Base-by-base conservation (phyloP, 345 rosid species). In the Boechera stricta region DNA sequence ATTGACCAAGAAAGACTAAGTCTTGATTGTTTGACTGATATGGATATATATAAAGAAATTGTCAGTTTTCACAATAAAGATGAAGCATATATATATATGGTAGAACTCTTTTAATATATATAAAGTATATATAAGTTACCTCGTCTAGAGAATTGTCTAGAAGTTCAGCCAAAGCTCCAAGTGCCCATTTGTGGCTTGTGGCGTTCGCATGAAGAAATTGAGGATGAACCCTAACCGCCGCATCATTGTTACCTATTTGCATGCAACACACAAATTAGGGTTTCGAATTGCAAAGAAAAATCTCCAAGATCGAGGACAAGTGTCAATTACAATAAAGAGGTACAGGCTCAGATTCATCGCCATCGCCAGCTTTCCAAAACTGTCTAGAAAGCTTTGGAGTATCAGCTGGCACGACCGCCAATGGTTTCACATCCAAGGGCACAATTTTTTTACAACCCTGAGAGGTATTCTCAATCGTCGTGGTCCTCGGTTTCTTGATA, bases 141-240 rank as follows among this genome's bases (percentile, higher is more conserved):
- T 93, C 98, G 56, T 93, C 98, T 71, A 93, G 61, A 10, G 96
- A 72, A 36, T 93, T 93, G 85, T 93, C 97, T 8, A 91, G 67
- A 78, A 93, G 97, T 79, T 93, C 98, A 0, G 97, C 98, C 31
- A 90, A 83, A 77, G 98, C 97, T 82, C 98, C 98, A 55, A 93
- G 91, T 45, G 97, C 96, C 97, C 98, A 93, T 67, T 90, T 93
- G 29, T 93, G 98, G 64, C 97, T 89, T 29, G 98, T 93, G 29
- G 98, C 97, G 65, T 93, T 93, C 1, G 96, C 91, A 84, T 91
- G 98, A 69, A 93, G 84, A 72, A 93, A 93, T 66, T 85, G 92
- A 9, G 98, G 98, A 83, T 93, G 98, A 51, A 93, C 97, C 79
- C 97, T 83, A 44, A 88, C 90, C 24, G 80, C 72, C 35, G 80